A percentile compares a stretch with the other conserved stretches of the same genome.
Conservation (phyloP, 2,329 filamentous ascomycete species). For the Paecilomyces dactylethromorphus region DNA sequence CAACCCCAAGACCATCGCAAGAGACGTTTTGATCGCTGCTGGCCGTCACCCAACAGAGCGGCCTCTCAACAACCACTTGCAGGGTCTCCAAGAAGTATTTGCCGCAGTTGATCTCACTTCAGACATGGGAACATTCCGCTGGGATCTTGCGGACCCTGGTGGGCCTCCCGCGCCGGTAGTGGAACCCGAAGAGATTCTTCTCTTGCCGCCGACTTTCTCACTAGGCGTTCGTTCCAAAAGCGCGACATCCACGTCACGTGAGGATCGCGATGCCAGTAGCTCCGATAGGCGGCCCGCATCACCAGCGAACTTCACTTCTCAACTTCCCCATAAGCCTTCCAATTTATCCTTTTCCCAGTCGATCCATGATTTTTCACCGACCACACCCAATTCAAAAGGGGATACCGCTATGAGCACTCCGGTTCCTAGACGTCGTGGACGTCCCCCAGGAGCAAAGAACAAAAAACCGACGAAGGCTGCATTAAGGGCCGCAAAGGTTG, state of each 20-base stretch:
- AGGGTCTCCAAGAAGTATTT: conserved; percentile 39
- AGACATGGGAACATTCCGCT: conserved; percentile 54
- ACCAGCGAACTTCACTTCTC: not conserved
- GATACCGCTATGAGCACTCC: not conserved
- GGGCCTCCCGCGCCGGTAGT: conserved; percentile 32
- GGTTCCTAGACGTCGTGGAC: conserved; percentile 14
- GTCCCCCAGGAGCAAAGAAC: conserved; percentile 24
- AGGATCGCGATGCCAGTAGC: not conserved
- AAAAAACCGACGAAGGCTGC: conserved; percentile 11
- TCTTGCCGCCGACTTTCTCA: conserved; percentile 13
- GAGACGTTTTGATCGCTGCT: conserved; percentile 56
- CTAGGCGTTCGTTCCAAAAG: conserved; percentile 5
- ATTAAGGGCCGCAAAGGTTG: conserved; percentile 6
- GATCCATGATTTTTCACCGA: not conserved
- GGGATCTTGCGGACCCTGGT: conserved; percentile 57
- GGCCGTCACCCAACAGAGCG: conserved; percentile 56
- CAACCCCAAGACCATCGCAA: conserved; percentile 55
- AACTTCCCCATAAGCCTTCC: not conserved
- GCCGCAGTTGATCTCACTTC: conserved; percentile 36
- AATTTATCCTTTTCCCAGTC: conserved; percentile 2
- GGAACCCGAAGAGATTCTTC: conserved; percentile 16
- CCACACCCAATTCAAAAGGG: not conserved
- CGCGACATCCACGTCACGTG: conserved; percentile 4
- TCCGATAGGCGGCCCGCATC: conserved; percentile 2
- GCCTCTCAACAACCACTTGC: conserved; percentile 54